Base-by-base conservation (phyloP, 306 rosid species). In the Prunus kanzakura region DNA sequence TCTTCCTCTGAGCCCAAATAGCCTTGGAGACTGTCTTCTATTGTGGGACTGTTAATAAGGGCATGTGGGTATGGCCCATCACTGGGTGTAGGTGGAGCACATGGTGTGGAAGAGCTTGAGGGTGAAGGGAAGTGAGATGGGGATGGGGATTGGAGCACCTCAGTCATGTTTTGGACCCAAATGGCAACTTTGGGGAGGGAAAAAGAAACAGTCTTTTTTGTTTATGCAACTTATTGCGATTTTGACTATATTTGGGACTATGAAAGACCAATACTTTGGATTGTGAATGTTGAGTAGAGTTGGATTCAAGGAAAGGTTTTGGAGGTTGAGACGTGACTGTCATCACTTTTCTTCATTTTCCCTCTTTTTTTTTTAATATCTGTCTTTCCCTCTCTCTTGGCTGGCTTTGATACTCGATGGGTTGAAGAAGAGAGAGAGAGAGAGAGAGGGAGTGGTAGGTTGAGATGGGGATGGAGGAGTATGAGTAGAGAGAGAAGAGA, bases 101-200 rank as follows among this genome's bases (percentile, higher is more conserved):
- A 84, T 32, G 83, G 82, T 11, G 80, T 50, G 14, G 96, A 84
- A 69, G 93, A 87, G 89, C 97, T 91, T 91, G 98, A 82, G 56
- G 92, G 67, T 74, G 98, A 94, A 91, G 97, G 91, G 46, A 91
- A 90, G 80, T 89, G 93, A 73, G 92, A 91, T 80, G 83, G 88
- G 75, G 83, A 80, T 68, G 75, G 89, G 38, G 87, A 82, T 86
- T 86, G 97, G 76, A 90, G 89, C 45, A 91, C 97, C 82, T 94
- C 91, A 19, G 93, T 86, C 98, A 94, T 94, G 22, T 74, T 79
- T 72, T 75, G 82, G 55, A 49, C 74, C 52, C 62, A 71, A 67
- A 35, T 2, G n/a, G 23, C 38, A 19, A 52, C 50, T 71, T 16
- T 63, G 65, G 64, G 55, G 50, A 60, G 56, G 38, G 49, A 27